phyloP scores from a whole-genome alignment of 2,329 filamentous ascomycete genomes.

The Didymella glomerata region DNA sequence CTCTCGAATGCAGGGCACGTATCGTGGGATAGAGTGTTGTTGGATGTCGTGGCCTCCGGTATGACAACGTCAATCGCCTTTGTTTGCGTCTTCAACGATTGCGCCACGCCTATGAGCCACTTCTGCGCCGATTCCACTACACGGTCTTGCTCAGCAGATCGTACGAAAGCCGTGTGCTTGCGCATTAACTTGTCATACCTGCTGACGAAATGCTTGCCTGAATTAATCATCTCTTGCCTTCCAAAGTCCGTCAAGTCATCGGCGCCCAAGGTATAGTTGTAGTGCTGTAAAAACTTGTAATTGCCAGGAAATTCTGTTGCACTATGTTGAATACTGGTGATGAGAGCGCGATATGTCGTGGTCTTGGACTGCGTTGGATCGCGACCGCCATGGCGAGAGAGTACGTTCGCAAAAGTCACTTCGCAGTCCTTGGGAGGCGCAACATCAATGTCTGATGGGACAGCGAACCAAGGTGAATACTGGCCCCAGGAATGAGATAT shows the following conservation, averaged over 20 bases:
- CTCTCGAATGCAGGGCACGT: slow-evolving; percentile 75
- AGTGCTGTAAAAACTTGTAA: slow-evolving; percentile 75
- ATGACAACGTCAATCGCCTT: slow-evolving; percentile 65
- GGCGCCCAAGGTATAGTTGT: slow-evolving; percentile 74
- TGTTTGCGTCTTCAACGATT: slow-evolving; percentile 57
- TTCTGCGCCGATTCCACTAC: slow-evolving; percentile 78
- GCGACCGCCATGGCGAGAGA: slow-evolving; percentile 85
- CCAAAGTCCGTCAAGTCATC: slow-evolving; percentile 76
- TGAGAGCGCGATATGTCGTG: slow-evolving; percentile 66
- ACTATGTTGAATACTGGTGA: slow-evolving; percentile 71
- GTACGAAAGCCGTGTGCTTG: slow-evolving; percentile 70
- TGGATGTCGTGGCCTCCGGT: slow-evolving; percentile 70
- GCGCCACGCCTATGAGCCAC: slow-evolving; percentile 78
- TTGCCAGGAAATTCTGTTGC: slow-evolving; percentile 65
- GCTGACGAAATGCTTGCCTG: slow-evolving; percentile 77
- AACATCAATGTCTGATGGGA: slow-evolving; percentile 71
- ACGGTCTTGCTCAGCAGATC: slow-evolving; percentile 73
- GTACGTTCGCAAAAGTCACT: slow-evolving; percentile 79
- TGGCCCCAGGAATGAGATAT: slow-evolving; percentile 81
- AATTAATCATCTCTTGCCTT: slow-evolving; percentile 74
- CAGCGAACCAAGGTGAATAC: slow-evolving; percentile 86
- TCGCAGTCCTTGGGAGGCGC: slow-evolving; percentile 72
- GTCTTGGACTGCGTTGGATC: slow-evolving; percentile 79
- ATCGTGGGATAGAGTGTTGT: slow-evolving; percentile 84
- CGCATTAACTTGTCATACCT: slow-evolving; percentile 72